Conservation (phyloP, 108 stramenopile genomes). For the Nitzschia putrida region DNA sequence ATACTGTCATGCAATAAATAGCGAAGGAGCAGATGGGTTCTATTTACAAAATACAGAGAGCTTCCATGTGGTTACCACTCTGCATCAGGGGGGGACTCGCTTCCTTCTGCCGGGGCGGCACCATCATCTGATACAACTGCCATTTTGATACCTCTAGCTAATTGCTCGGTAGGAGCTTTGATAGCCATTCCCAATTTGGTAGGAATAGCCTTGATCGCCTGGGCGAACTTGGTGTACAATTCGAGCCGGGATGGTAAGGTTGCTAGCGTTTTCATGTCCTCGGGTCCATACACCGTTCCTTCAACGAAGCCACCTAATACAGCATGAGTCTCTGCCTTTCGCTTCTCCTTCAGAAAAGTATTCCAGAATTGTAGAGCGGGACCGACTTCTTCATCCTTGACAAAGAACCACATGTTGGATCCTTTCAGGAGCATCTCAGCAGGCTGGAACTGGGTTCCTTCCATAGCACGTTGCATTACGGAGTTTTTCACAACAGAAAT, state of each 20-base stretch:
- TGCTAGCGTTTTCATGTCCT: conserved; percentile 80
- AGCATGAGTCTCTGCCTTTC: conserved; percentile 65
- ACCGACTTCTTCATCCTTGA: conserved; percentile 82
- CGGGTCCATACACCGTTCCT: conserved; percentile 71
- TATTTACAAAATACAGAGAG: too few relatives aligned
- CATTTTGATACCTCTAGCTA: conserved; percentile 89
- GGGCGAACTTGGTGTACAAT: conserved; percentile 88
- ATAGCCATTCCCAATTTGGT: conserved; percentile 91
- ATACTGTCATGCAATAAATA: too few relatives aligned
- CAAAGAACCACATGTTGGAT: conserved; percentile 95
- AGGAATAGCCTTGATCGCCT: conserved; percentile 90
- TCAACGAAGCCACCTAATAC: conserved; percentile 85
- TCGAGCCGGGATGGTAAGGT: conserved; percentile 90
- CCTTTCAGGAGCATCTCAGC: conserved; percentile 66
- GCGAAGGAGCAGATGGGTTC: too few relatives aligned
- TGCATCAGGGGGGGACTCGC: background rate
- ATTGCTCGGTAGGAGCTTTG: conserved; percentile 82
- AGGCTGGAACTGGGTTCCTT: conserved; percentile 74
- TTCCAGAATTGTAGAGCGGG: conserved; percentile 83
- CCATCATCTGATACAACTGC: conserved; percentile 49
- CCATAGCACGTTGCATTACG: conserved; percentile 84
- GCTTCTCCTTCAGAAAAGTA: conserved; percentile 69
- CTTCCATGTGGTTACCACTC: background rate
- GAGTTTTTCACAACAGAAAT: conserved; percentile 89
- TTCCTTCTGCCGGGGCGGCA: background rate